Base-by-base conservation (phyloP, 2,329 filamentous ascomycete genomes). In the Exophiala xenobiotica region DNA sequence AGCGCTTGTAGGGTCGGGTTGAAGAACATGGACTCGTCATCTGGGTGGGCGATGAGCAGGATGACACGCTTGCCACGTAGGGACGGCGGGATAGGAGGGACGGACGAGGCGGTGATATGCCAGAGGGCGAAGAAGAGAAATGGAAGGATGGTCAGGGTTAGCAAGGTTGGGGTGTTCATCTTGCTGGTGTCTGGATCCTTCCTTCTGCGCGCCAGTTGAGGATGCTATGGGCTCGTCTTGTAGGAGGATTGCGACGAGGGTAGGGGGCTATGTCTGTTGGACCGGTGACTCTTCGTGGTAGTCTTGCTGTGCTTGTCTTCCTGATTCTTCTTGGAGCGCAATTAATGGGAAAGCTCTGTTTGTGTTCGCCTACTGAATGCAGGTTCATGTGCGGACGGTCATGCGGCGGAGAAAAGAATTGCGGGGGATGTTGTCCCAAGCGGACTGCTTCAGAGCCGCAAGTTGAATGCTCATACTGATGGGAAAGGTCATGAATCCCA, bases 21-120 rank as follows among this genome's bases (percentile, higher is more conserved):
- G 72, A 99, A 99, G 78, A 99, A 99, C 93, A 99, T 99, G 69
- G 92, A 93, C 75, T 99, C 93, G 65, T 99, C 93, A 71, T 99
- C 93, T 0, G 93, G 93, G 73, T 99, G 93, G 18, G 93, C 93
- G 65, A 99, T 97, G 49, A 99, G 78, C 47, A 99, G 80, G 67
- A 88, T 87, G 66, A 99, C 90, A 65, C 88, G 84, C 78, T 95
- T 95, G 74, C 89, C 86, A 62, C 77, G 78, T 57, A 96, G 75
- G 38, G 74, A 79, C 3, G 89, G 87, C 2, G 59, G 59, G 3
- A 61, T 82, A 66, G 48, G 74, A 65, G 60, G 59, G 52, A 41
- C 51, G 29, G 31, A 67, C 57, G 26, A 61, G 51, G 49, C 63
- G 53, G 74, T 59, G 48, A 75, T 63, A 47, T 62, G 60, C 60